These are phyloP conservation scores for Talinum fruticosum DNA, from an alignment of 148 eudicot genomes.

Conservation along the genomic window DNA sequence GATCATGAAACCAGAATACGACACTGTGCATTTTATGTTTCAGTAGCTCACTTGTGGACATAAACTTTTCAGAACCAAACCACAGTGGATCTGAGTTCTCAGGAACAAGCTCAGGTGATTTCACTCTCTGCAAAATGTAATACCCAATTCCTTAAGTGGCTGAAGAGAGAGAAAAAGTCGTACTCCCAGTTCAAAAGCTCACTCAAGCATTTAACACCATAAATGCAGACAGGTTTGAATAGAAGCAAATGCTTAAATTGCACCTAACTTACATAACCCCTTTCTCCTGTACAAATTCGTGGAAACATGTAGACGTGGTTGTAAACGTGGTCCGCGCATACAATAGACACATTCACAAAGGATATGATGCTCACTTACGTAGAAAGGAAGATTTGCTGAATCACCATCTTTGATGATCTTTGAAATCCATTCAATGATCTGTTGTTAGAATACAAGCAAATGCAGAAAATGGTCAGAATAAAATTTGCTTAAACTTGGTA, in stretches of 20 bases:
- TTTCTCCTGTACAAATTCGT: too few relatives aligned
- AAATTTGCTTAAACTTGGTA: not conserved
- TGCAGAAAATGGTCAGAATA: slow-evolving; percentile 6
- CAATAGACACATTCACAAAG: slow-evolving; percentile 7
- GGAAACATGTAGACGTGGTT: too few relatives aligned
- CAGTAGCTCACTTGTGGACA: slow-evolving; percentile 50
- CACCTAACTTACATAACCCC: too few relatives aligned
- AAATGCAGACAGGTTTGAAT: not conserved
- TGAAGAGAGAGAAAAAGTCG: not conserved
- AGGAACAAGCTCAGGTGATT: slow-evolving; percentile 73
- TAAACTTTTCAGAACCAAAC: slow-evolving; percentile 53
- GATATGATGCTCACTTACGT: slow-evolving; percentile 43
- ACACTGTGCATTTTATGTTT: slow-evolving; percentile 41
- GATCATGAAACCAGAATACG: slow-evolving; percentile 29
- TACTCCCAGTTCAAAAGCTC: not conserved
- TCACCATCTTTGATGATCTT: slow-evolving; percentile 85
- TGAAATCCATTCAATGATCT: slow-evolving; percentile 89
- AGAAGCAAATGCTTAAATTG: not conserved
- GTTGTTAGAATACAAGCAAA: slow-evolving; percentile 20
- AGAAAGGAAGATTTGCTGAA: slow-evolving; percentile 80
- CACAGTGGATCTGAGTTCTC: slow-evolving; percentile 66
- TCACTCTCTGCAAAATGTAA: slow-evolving; percentile 54
- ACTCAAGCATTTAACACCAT: not conserved
- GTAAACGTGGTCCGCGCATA: not conserved
- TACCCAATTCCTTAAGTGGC: slow-evolving; percentile 1